phyloP scores from a whole-genome alignment of 306 rosid genomes.

The Lablab purpureus region DNA sequence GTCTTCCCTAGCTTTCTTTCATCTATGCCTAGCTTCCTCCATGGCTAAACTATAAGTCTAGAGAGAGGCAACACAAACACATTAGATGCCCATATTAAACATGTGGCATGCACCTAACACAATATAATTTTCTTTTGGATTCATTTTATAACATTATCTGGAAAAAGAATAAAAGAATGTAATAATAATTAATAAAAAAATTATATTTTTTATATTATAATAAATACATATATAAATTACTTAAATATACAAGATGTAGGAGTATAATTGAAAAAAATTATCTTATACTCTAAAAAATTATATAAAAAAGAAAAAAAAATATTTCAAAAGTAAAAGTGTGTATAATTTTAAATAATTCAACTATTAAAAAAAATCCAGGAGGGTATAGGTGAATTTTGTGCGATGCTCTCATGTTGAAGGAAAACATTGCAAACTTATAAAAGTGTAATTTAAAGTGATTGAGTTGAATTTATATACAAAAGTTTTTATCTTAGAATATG shows the following conservation, averaged over 20 bases:
- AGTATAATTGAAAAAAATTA: too few species aligned
- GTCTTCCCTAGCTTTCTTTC: conserved; percentile 22
- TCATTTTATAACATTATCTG: too few species aligned
- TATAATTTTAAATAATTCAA: neutral
- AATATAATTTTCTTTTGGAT: neutral
- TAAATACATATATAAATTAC: too few species aligned
- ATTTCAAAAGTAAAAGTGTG: too few species aligned
- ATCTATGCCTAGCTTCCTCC: neutral
- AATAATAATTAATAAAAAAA: too few species aligned
- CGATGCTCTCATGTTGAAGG: neutral
- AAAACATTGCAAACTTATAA: neutral
- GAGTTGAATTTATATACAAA: neutral
- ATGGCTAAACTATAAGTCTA: conserved; percentile 7
- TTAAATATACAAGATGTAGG: too few species aligned
- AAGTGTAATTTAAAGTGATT: neutral
- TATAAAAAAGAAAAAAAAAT: too few species aligned
- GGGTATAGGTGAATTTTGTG: too few species aligned
- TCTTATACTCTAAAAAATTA: too few species aligned
- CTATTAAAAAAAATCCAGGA: neutral
- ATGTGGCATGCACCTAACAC: conserved; percentile 42
- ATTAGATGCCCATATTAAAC: conserved; percentile 35
- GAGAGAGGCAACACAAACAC: conserved; percentile 33
- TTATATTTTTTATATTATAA: too few species aligned
- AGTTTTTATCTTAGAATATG: neutral
- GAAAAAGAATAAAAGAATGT: too few species aligned